Evolutionary conservation across 495 filamentous ascomycete genomes (phyloP), one percentile per base, ranked within the genome.

Genomic region (Hypoxylon crocopeplum): DNA sequence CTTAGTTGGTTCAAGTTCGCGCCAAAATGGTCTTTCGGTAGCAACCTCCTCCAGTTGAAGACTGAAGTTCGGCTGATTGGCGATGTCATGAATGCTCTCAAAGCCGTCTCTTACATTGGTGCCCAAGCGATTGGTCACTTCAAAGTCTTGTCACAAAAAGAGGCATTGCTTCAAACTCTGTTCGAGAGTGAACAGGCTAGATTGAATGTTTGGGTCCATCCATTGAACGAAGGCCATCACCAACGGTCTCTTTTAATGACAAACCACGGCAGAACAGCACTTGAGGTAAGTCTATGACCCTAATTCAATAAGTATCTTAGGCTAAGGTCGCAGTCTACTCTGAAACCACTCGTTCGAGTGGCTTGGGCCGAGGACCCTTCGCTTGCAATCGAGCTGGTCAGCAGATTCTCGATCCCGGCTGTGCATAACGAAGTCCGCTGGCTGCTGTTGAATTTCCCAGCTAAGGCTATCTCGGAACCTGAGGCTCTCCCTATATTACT

Each of bases 21-120:
- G 12, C 90, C 95, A 27, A 82, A 85, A 58, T 99, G 94, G 94
- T 95, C 93, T 2, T 98, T 95, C 70, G 95, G 95, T 34, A 92
- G 93, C 53, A 97, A 97, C 69, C 81, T 89, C 39, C 77, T 97
- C 6, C 94, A 98, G 68, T 80, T 98, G 22, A 98, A 94, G 72
- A 91, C 95, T 0, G 95, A 99, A 72, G 85, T 89, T 25, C 87
- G 86, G 58, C 72, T 98, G 25, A 82, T 99, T 6, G 79, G 79
- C 7, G 93, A 98, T 72, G 86, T 97, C 30, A 75, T 84, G 21
- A 72, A 75, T 38, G 82, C 85, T 21, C 69, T 99, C 52, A 80
- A 72, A 46, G 66, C 74, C 2, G 77, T 88, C 17, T 71, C 80
- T 2, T 64, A 74, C 33, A 84, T 91, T 32, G 89, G 82, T 19